Percentiles rank a stretch among this genome's conserved stretches.
Conservation (phyloP, 345 rosid species). For the Streptanthus diversifolius region DNA sequence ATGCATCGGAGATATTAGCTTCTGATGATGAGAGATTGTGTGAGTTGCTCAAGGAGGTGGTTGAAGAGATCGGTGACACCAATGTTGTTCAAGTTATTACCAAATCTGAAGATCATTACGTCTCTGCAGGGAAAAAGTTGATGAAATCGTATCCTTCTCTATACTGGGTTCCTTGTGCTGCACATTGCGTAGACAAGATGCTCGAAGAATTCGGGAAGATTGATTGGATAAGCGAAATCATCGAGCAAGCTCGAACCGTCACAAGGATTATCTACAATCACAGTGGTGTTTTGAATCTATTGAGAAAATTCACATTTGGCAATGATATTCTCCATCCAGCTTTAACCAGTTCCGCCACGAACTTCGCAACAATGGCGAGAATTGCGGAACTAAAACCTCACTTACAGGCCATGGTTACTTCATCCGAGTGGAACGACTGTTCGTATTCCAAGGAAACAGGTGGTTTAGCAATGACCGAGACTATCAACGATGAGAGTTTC, state of each 20-base stretch:
- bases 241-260: slow-evolving; percentile 74
- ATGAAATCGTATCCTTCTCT: slow-evolving; percentile 65
- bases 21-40: slow-evolving; percentile 51
- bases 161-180: slow-evolving; percentile 90
- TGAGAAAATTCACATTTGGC: slow-evolving; percentile 68
- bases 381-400: slow-evolving; percentile 55
- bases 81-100: slow-evolving; percentile 87
- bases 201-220: slow-evolving; percentile 59
- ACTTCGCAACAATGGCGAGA: slow-evolving; percentile 59
- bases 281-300: slow-evolving; percentile 61
- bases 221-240: slow-evolving; percentile 54
- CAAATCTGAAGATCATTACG: slow-evolving; percentile 52
- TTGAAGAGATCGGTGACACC: slow-evolving; percentile 71
- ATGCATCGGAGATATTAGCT: slow-evolving; percentile 46
- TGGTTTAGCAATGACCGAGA: slow-evolving; percentile 64
- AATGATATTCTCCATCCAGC: slow-evolving; percentile 69
- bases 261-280: slow-evolving; percentile 80
- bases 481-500: slow-evolving; percentile 58
- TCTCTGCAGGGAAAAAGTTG: slow-evolving; percentile 56
- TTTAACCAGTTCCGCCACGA: slow-evolving; percentile 55
- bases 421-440: slow-evolving; percentile 82
- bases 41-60: slow-evolving; percentile 60
- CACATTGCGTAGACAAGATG: slow-evolving; percentile 63
- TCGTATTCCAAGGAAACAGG: slow-evolving; percentile 63
- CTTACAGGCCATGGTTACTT: slow-evolving; percentile 78